These are phyloP conservation scores for Chlamydomonas urium DNA, from an alignment of 139 green algal species.

Conservation along the genomic window DNA sequence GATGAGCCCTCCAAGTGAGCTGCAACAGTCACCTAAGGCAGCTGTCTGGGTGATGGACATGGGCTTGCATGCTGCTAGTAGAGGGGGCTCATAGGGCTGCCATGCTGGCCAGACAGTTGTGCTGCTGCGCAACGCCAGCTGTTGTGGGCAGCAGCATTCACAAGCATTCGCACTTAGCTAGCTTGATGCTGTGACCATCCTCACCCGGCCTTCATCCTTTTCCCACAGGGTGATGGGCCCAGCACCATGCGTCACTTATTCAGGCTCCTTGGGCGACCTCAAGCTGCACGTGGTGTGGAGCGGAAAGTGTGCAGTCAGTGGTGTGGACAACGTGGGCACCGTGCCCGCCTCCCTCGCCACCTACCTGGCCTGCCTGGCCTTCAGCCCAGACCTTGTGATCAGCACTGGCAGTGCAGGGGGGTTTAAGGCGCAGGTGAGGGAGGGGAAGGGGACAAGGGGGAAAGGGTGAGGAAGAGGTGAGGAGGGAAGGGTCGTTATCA, in stretches of 20 bases:
- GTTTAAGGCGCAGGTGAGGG: constrained; percentile 69
- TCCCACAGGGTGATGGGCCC: constrained; percentile 46
- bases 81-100: no score
- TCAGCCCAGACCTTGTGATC: constrained; percentile 87
- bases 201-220: background rate
- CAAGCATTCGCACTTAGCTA: no score
- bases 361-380: constrained; percentile 74
- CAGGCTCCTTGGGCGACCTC: constrained; percentile 45
- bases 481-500: no score
- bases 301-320: constrained; percentile 59
- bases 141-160: no score
- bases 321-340: constrained; percentile 88
- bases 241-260: constrained; percentile 63
- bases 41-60: background rate
- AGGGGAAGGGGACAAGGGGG: no score
- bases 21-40: background rate
- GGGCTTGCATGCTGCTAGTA: no score
- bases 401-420: constrained; percentile 88
- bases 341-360: constrained; percentile 77
- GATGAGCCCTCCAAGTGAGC: constrained; percentile 48
- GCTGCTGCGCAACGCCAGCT: no score
- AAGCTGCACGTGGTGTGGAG: constrained; percentile 74
- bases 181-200: background rate
- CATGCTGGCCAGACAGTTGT: no score
- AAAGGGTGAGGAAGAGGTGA: no score